phyloP scores from a whole-genome alignment of 208 protist species.

The Leishmania tarentolae region DNA sequence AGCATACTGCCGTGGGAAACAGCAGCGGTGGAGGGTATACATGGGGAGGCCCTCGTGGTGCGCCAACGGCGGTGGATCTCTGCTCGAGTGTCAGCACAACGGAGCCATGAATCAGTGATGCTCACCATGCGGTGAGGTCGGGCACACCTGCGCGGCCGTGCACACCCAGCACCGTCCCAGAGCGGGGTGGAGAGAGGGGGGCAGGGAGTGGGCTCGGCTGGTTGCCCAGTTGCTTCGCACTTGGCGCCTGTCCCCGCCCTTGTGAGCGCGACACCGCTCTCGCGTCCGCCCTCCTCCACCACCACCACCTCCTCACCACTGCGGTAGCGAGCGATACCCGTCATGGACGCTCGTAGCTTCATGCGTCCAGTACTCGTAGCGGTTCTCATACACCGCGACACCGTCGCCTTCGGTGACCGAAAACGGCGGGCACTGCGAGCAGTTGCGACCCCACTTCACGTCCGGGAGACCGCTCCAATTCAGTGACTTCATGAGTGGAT shows the following conservation, averaged over 20 bases:
- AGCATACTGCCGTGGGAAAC: background rate
- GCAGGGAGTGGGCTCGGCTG: too few relatives aligned
- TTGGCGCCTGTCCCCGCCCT: too few relatives aligned
- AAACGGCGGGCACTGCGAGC: background rate
- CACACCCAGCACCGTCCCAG: background rate
- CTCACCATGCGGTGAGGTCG: background rate
- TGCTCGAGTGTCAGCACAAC: background rate
- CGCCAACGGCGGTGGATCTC: background rate
- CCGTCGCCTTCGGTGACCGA: background rate
- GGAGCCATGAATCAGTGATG: too few relatives aligned
- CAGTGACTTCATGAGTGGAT: background rate
- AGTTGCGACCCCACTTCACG: background rate
- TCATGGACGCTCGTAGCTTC: background rate
- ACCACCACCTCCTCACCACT: conserved; percentile 1
- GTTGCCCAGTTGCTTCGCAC: too few relatives aligned
- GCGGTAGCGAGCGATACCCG: conserved; percentile 1
- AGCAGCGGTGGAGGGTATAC: too few relatives aligned
- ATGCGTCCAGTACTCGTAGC: conserved; percentile 7
- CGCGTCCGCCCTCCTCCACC: too few relatives aligned
- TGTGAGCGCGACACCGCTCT: background rate
- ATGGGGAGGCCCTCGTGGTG: too few relatives aligned
- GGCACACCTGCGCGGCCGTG: background rate
- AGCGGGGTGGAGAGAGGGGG: background rate
- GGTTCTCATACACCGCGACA: conserved; percentile 4
- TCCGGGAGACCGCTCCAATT: background rate